phyloP scores from a whole-genome alignment of 2,329 filamentous ascomycete species.

The Pleomassaria siparia region DNA sequence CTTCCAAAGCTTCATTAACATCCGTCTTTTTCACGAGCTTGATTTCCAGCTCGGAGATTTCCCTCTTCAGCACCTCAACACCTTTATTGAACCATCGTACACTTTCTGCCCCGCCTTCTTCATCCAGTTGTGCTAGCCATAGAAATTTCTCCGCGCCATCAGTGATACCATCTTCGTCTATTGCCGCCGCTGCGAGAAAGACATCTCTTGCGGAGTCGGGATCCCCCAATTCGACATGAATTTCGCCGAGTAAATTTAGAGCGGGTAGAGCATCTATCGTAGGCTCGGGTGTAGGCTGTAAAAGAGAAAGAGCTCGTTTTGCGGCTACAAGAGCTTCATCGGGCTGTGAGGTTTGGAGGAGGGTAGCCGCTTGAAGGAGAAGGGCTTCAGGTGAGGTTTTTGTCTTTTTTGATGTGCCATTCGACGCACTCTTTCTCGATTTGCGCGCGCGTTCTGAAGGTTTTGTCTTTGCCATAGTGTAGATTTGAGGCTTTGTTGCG shows the following conservation, averaged over 20 bases:
- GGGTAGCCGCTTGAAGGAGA: constrained; percentile 57
- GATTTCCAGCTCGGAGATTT: constrained; percentile 65
- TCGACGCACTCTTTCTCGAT: constrained; percentile 38
- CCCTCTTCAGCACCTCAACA: constrained; percentile 68
- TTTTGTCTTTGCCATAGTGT: constrained; percentile 56
- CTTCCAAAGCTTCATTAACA: constrained; percentile 51
- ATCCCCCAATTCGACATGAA: constrained; percentile 80
- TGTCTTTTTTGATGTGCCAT: constrained; percentile 48
- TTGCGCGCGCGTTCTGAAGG: constrained; percentile 46
- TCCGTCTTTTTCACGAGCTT: constrained; percentile 39
- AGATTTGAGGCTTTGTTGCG: neutral
- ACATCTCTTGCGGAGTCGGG: constrained; percentile 70
- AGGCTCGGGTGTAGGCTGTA: constrained; percentile 43
- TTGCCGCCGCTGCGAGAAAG: constrained; percentile 71
- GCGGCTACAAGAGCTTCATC: constrained; percentile 59
- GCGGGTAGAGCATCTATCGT: constrained; percentile 61
- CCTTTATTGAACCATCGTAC: constrained; percentile 67
- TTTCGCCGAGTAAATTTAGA: constrained; percentile 76
- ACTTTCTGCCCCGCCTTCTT: constrained; percentile 61
- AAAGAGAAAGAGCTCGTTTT: constrained; percentile 55
- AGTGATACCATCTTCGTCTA: constrained; percentile 78
- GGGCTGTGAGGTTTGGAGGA: constrained; percentile 61
- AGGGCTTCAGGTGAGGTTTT: constrained; percentile 57
- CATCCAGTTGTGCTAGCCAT: constrained; percentile 86
- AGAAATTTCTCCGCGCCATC: constrained; percentile 93